Evolutionary conservation across 2,329 filamentous ascomycete species (phyloP).

Genomic region (Fusarium fujikuroi): DNA sequence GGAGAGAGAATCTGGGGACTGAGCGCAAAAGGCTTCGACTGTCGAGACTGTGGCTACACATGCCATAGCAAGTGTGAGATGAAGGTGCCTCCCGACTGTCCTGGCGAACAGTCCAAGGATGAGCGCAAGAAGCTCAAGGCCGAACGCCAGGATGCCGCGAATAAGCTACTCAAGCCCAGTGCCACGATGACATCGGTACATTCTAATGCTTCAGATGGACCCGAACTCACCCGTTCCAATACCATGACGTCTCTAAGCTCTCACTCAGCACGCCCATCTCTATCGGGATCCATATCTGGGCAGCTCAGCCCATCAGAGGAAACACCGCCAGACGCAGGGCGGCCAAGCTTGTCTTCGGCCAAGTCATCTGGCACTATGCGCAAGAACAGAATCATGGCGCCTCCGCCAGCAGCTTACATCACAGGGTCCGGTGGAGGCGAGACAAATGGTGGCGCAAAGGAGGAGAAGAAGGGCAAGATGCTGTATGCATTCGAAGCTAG

Average conservation of each 20-base stretch:
- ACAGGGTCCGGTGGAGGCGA: conserved; percentile 67
- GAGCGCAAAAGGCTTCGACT: conserved; percentile 96
- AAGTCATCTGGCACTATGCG: conserved; percentile 50
- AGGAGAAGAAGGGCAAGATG: conserved; percentile 81
- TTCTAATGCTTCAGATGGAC: conserved; percentile 70
- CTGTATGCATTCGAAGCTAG: conserved; percentile 85
- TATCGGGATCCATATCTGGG: conserved; percentile 68
- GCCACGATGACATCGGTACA: conserved; percentile 53
- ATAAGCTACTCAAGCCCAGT: conserved; percentile 63
- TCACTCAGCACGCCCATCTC: conserved; percentile 79
- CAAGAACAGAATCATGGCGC: conserved; percentile 83
- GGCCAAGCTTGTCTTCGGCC: conserved; percentile 45
- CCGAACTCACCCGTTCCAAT: conserved; percentile 79
- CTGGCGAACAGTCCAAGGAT: conserved; percentile 92
- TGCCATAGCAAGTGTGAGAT: conserved; percentile 99
- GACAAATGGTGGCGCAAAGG: conserved; percentile 55
- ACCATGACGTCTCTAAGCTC: conserved; percentile 93
- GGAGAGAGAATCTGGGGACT: conserved; percentile 97
- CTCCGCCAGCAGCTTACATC: conserved; percentile 85
- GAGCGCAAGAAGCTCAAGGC: conserved; percentile 94
- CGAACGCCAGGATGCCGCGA: conserved; percentile 83
- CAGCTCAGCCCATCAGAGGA: conserved; percentile 65
- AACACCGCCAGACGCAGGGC: conserved; percentile 45
- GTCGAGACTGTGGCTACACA: conserved; percentile 95
- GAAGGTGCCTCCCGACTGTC: conserved; percentile 96